Percentiles rank a stretch among this genome's conserved stretches.
phyloP scores from a whole-genome alignment of 1,284 basidiomycete genomes.

The Trametes sp. region DNA sequence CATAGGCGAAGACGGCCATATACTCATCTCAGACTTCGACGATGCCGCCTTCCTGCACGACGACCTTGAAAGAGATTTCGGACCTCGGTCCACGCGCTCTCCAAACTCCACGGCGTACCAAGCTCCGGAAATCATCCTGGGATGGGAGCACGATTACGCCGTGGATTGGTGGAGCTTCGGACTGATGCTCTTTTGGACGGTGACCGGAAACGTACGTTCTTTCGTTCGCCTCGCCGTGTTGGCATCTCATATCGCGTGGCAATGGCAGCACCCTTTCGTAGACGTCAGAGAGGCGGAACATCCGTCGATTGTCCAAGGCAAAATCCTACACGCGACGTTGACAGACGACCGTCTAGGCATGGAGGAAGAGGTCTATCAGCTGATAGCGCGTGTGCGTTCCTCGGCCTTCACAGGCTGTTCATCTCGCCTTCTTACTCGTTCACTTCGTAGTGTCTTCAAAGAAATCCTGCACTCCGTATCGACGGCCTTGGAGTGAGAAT shows the following conservation, averaged over 20 bases:
- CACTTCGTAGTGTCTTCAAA: conserved; percentile 56
- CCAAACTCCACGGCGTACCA: conserved; percentile 54
- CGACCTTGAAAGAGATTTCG: background rate
- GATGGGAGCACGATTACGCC: conserved; percentile 73
- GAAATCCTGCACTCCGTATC: conserved; percentile 57
- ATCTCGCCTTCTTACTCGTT: background rate
- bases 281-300: conserved; percentile 31
- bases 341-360: conserved; percentile 33
- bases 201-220: conserved; percentile 61
- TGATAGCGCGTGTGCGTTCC: conserved; percentile 38
- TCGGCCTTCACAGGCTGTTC: background rate
- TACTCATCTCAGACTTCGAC: conserved; percentile 55
- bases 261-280: conserved; percentile 47
- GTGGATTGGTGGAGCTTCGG: conserved; percentile 90
- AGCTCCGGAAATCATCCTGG: conserved; percentile 76
- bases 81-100: background rate
- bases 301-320: conserved; percentile 32
- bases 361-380: conserved; percentile 45
- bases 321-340: conserved; percentile 36
- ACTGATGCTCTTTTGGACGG: conserved; percentile 76
- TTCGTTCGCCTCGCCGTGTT: too few relatives aligned
- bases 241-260: too few relatives aligned
- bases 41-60: conserved; percentile 51
- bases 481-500: conserved; percentile 48
- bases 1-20: conserved; percentile 68